These are phyloP conservation scores for Phyllosticta citrichinensis DNA, from an alignment of 2,329 filamentous ascomycete species.

Conservation along the genomic window DNA sequence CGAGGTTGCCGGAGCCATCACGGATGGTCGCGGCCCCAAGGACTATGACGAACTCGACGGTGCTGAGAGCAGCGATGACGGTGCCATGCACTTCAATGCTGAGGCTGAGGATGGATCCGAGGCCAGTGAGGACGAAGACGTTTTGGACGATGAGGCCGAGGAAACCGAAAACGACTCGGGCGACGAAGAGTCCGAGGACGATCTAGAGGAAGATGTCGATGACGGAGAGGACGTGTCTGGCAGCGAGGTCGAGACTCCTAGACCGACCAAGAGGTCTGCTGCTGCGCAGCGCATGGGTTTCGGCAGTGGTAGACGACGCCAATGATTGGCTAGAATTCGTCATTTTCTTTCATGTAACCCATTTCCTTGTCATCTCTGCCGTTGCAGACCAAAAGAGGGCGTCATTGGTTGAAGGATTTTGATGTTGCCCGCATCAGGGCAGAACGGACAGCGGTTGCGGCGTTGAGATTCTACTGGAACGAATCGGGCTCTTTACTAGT, in stretches of 20 bases:
- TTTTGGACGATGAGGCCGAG: slow-evolving; percentile 44
- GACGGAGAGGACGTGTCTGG: slow-evolving; percentile 34
- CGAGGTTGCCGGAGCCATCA: slow-evolving; percentile 37
- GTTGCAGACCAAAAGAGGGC: not conserved
- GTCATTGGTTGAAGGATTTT: not conserved
- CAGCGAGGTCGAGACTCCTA: slow-evolving; percentile 30
- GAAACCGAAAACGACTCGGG: slow-evolving; percentile 37
- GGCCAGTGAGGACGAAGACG: slow-evolving; percentile 48
- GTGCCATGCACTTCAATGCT: slow-evolving; percentile 37
- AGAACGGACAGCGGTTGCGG: not conserved
- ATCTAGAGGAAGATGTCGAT: slow-evolving; percentile 36
- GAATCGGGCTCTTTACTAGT: not conserved
- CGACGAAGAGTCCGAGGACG: slow-evolving; percentile 38
- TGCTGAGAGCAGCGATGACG: slow-evolving; percentile 43
- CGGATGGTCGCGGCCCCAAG: slow-evolving; percentile 12
- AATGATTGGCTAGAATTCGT: not conserved
- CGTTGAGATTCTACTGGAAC: not conserved
- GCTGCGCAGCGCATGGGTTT: slow-evolving; percentile 10
- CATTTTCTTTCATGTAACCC: not conserved
- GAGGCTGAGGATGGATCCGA: slow-evolving; percentile 30
- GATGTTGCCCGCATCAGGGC: not conserved
- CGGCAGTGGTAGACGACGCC: slow-evolving; percentile 8
- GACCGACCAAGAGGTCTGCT: slow-evolving; percentile 7
- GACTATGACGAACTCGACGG: slow-evolving; percentile 35
- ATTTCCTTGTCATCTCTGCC: not conserved